Conservation (phyloP, 768 basidiomycete species). For the Filobasidium floriforme region DNA sequence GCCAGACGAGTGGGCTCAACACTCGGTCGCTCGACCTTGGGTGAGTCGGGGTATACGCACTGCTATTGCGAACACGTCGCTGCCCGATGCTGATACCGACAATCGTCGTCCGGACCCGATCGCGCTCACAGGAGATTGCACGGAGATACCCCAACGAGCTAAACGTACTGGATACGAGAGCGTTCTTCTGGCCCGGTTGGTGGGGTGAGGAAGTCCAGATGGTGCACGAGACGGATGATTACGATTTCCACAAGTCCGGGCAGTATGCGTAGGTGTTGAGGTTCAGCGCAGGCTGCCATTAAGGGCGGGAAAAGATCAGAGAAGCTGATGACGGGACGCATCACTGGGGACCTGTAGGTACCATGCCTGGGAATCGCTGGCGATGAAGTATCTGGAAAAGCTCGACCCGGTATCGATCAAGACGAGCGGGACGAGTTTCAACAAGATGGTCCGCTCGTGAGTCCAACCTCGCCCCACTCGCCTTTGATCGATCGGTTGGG, state of each 20-base stretch:
- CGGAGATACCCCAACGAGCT: slow-evolving; percentile 39
- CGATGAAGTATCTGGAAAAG: slow-evolving; percentile 41
- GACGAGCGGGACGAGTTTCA: slow-evolving; percentile 38
- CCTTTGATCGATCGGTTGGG: too few species aligned
- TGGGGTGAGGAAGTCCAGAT: slow-evolving; percentile 40
- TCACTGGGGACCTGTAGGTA: slow-evolving; percentile 38
- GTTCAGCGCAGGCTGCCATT: too few species aligned
- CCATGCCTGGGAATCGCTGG: slow-evolving; percentile 46
- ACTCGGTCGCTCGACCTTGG: slow-evolving; percentile 43
- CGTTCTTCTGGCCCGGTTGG: slow-evolving; percentile 47
- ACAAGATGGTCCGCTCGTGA: slow-evolving; percentile 40
- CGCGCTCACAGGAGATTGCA: slow-evolving; percentile 34
- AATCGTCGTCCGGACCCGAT: too few species aligned
- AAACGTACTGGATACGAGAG: slow-evolving; percentile 40
- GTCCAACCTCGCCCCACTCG: too few species aligned
- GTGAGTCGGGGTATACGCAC: slow-evolving; percentile 19
- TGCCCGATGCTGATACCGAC: too few species aligned
- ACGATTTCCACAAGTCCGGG: slow-evolving; percentile 34
- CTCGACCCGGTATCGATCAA: slow-evolving; percentile 37
- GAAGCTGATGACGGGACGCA: too few species aligned
- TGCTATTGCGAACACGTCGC: background rate
- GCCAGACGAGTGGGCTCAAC: slow-evolving; percentile 36
- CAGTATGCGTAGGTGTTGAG: slow-evolving; percentile 38
- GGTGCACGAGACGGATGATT: slow-evolving; percentile 35
- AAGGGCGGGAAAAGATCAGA: too few species aligned